Evolutionary conservation across 2,329 filamentous ascomycete species (phyloP), one percentile per base, ranked within the genome.

Genomic region (Sclerotinia trifoliorum): DNA sequence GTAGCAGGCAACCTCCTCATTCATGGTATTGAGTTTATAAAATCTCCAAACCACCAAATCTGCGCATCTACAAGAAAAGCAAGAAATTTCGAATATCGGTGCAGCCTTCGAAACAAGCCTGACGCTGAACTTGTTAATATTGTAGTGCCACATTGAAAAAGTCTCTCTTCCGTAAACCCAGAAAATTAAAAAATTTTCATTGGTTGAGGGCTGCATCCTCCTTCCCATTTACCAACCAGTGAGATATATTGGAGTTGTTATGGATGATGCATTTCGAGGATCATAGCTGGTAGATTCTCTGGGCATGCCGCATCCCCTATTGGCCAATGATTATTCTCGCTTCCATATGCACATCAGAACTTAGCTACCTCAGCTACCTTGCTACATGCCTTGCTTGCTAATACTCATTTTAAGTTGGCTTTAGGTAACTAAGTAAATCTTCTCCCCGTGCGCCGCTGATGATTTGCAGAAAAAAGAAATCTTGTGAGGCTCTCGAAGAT

Each of bases 371-470:
- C 26, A 19, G 35, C 35, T 29, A 42, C 19, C 29, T 62, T 29
- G 32, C 24, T 52, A 19, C n/a, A 39, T 35, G n/a, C 46, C 46
- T 52, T 51, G 24, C 42, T n/a, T 61, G 21, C 29, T 62, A 10
- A 52, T 35, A 13, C 48, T 35, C 26, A 32, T 44, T 67, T 11
- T 6, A 10, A 39, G 55, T 63, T 24, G 56, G 24, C 65, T 67
- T 55, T 8, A 46, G 24, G 46, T 46, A n/a, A 52, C 29, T 39
- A 11, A 68, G 24, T 11, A 21, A 48, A 42, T 11, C 26, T 46
- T 54, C 29, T 68, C 66, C 55, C 60, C 63, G 60, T 11, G 24
- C 66, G 52, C 66, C 60, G 61, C 60, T 68, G 66, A 68, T 57
- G 60, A 46, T 68, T 52, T 65, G 21, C 39, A 39, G 57, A 32